A percentile compares a stretch with the other conserved stretches of the same genome.
These are phyloP conservation scores for Hypoxylon rickii DNA, from an alignment of 495 filamentous ascomycete species.

Conservation along the genomic window DNA sequence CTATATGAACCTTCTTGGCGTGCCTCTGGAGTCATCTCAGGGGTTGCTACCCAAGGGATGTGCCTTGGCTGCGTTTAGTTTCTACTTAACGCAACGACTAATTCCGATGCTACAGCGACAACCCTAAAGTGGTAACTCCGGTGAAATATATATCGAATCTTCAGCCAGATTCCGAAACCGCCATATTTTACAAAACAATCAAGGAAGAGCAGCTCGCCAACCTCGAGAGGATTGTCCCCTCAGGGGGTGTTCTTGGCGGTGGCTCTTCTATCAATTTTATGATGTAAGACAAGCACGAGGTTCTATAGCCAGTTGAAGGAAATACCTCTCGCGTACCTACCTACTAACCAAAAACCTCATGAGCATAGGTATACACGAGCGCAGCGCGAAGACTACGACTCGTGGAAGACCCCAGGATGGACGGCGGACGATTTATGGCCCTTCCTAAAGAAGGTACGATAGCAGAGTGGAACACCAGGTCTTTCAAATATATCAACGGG, in stretches of 20 bases:
- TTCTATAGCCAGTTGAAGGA: too few relatives aligned
- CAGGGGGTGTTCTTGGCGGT: slow-evolving; percentile 61
- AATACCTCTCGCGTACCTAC: background rate
- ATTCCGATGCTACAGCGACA: too few relatives aligned
- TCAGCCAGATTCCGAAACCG: slow-evolving; percentile 38
- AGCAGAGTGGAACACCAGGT: too few relatives aligned
- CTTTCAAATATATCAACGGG: background rate
- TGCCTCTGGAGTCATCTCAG: too few relatives aligned
- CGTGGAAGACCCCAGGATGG: slow-evolving; percentile 59
- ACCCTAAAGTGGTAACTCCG: slow-evolving; percentile 40
- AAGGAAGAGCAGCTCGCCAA: slow-evolving; percentile 49
- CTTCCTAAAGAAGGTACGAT: slow-evolving; percentile 55
- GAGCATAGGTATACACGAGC: slow-evolving; percentile 40
- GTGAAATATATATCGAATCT: slow-evolving; percentile 41
- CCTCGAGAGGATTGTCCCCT: slow-evolving; percentile 53
- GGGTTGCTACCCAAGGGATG: too few relatives aligned
- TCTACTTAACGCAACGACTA: too few relatives aligned
- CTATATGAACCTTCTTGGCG: too few relatives aligned
- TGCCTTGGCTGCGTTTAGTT: too few relatives aligned
- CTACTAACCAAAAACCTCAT: background rate
- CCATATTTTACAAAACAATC: slow-evolving; percentile 42
- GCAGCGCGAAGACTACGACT: slow-evolving; percentile 53
- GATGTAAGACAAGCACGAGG: slow-evolving; percentile 52
- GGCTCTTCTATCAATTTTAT: slow-evolving; percentile 65
- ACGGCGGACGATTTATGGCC: slow-evolving; percentile 55